Percentiles rank a stretch among this genome's conserved stretches.
These are phyloP conservation scores for Cynanchum wilfordii DNA, from an alignment of 257 asterid species.

Conservation along the genomic window DNA sequence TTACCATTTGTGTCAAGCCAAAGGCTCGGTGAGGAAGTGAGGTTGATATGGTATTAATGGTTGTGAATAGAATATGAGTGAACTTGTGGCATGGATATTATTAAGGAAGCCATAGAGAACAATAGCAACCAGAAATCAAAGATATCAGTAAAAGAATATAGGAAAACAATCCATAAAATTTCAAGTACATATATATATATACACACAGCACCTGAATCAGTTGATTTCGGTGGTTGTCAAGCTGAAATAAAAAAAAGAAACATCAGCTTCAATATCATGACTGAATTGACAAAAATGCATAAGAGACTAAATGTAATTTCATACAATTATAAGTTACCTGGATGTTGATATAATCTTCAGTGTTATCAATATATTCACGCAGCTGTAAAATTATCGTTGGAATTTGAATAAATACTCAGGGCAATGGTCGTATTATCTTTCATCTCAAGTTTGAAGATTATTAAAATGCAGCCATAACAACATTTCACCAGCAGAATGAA, in stretches of 20 bases:
- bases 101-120: neutral
- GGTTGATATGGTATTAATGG: too few species aligned
- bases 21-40: too few species aligned
- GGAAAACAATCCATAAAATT: neutral
- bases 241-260: constrained; percentile 41
- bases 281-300: constrained; percentile 4
- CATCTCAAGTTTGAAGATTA: too few species aligned
- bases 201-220: constrained; percentile 66
- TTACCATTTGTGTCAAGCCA: too few species aligned
- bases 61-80: too few species aligned
- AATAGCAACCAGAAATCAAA: neutral
- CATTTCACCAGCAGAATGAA: neutral
- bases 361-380: constrained; percentile 86
- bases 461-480: too few species aligned
- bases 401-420: neutral
- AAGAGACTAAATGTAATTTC: neutral
- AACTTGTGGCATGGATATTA: neutral
- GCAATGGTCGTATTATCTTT: too few species aligned
- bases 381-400: constrained; percentile 41
- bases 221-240: constrained; percentile 92
- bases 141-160: neutral
- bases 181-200: too few species aligned
- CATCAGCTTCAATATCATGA: constrained; percentile 11
- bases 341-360: constrained; percentile 92
- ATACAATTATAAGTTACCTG: constrained; percentile 45